Percentiles rank a stretch among this genome's conserved stretches.
These are phyloP conservation scores for Diddensiella caesifluorescens DNA, from an alignment of 805 yeast species.

Conservation along the genomic window DNA sequence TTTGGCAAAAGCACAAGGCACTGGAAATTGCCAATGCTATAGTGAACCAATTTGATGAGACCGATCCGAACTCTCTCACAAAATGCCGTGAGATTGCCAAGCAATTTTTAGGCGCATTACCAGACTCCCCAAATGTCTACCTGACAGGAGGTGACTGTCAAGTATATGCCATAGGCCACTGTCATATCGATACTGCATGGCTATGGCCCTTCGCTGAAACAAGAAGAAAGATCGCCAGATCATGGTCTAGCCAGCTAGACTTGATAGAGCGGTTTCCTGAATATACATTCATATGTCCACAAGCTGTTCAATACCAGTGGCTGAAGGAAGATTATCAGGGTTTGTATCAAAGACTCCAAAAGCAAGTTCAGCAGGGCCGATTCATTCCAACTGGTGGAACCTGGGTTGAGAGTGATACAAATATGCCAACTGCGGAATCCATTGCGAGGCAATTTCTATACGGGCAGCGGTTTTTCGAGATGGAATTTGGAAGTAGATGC, in stretches of 20 bases:
- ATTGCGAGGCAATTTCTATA: conserved; percentile 67
- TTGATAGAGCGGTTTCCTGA: conserved; percentile 82
- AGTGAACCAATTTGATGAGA: conserved; percentile 73
- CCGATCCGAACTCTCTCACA: conserved; percentile 44
- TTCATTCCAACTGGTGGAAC: conserved; percentile 81
- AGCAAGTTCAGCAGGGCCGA: conserved; percentile 53
- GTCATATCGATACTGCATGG: conserved; percentile 98
- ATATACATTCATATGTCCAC: conserved; percentile 86
- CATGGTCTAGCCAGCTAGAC: conserved; percentile 87
- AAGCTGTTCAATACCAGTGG: conserved; percentile 93
- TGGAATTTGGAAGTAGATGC: conserved; percentile 61
- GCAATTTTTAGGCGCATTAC: conserved; percentile 55
- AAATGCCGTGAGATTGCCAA: conserved; percentile 62
- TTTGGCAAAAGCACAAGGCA: conserved; percentile 80
- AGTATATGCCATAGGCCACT: conserved; percentile 81
- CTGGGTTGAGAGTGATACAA: conserved; percentile 87
- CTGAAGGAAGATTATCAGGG: conserved; percentile 76
- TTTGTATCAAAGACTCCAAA: conserved; percentile 51
- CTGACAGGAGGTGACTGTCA: conserved; percentile 31
- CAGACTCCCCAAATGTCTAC: conserved; percentile 60
- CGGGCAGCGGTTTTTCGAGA: conserved; percentile 69
- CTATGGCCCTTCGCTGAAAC: conserved; percentile 96
- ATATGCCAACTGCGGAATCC: conserved; percentile 78
- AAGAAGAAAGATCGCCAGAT: conserved; percentile 79
- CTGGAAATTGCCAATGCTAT: conserved; percentile 71